These are phyloP conservation scores for Rostrohypoxylon terebratum DNA, from an alignment of 495 filamentous ascomycete genomes.

Conservation along the genomic window DNA sequence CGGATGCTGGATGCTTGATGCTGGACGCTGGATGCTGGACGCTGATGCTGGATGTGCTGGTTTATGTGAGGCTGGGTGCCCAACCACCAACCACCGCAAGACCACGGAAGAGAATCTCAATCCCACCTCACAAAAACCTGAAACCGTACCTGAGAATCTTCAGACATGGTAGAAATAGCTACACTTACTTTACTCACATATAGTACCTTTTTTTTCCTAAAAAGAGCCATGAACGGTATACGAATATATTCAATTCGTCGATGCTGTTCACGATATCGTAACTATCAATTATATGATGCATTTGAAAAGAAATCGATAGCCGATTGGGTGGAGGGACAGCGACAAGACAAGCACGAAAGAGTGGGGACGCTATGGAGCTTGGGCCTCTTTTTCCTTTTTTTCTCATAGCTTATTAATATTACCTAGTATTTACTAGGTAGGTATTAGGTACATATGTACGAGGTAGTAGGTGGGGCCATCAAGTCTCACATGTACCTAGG, in stretches of 20 bases:
- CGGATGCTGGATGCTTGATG: neutral
- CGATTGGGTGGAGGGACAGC: neutral
- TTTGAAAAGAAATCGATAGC: neutral
- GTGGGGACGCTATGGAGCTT: conserved; percentile 18
- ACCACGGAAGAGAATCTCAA: conserved; percentile 13
- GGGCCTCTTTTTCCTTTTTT: conserved; percentile 5
- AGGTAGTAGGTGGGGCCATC: neutral
- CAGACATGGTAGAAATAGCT: neutral
- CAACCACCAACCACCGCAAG: conserved; percentile 37
- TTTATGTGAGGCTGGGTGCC: conserved; percentile 40
- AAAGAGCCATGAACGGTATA: neutral
- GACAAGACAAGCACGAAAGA: neutral
- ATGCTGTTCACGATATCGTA: conserved; percentile 5
- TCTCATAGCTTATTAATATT: neutral
- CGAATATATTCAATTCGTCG: neutral
- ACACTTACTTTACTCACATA: conserved; percentile 8
- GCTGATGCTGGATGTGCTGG: neutral
- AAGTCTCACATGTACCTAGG: neutral
- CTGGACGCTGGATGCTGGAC: neutral
- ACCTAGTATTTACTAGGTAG: too few species aligned
- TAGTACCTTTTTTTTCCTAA: neutral
- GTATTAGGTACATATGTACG: too few species aligned
- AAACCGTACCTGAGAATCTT: conserved; percentile 19
- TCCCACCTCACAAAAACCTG: conserved; percentile 10
- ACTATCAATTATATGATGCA: neutral